Percentiles rank a stretch among this genome's conserved stretches.
These are phyloP conservation scores for Pinus albicaulis DNA, from an alignment of 75 land plant genomes.

Conservation along the genomic window DNA sequence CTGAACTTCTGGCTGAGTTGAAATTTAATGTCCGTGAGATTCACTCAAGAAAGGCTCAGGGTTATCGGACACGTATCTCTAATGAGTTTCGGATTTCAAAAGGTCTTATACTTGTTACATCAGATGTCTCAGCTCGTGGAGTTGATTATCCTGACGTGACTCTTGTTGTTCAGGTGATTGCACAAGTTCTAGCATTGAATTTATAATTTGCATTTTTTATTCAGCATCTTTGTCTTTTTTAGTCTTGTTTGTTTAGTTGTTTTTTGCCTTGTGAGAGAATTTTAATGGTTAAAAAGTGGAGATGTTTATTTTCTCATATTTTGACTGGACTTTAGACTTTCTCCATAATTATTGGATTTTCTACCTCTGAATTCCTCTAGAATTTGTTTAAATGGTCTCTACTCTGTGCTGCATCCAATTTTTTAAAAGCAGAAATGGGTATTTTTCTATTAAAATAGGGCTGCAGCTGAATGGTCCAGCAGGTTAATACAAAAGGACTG, in stretches of 20 bases:
- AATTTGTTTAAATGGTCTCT: background rate
- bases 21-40: constrained; percentile 91
- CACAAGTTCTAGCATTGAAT: background rate
- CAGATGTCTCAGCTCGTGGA: constrained; percentile 99
- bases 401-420: too few species aligned
- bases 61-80: constrained; percentile 81
- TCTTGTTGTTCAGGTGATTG: constrained; percentile 89
- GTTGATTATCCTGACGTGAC: constrained; percentile 99
- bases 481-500: too few species aligned
- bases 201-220: constrained; percentile 1
- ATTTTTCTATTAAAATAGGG: too few species aligned
- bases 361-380: background rate
- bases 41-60: constrained; percentile 93
- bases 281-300: background rate
- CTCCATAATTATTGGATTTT: background rate
- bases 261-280: background rate
- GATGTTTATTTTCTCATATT: background rate
- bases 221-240: background rate
- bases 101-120: constrained; percentile 94
- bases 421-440: too few species aligned
- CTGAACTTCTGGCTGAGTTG: constrained; percentile 70
- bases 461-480: too few species aligned
- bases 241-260: background rate
- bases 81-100: constrained; percentile 93
- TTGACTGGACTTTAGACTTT: background rate